Percentiles rank a stretch among this genome's conserved stretches.
phyloP scores from a whole-genome alignment of 148 eudicot genomes.

The Silene latifolia region DNA sequence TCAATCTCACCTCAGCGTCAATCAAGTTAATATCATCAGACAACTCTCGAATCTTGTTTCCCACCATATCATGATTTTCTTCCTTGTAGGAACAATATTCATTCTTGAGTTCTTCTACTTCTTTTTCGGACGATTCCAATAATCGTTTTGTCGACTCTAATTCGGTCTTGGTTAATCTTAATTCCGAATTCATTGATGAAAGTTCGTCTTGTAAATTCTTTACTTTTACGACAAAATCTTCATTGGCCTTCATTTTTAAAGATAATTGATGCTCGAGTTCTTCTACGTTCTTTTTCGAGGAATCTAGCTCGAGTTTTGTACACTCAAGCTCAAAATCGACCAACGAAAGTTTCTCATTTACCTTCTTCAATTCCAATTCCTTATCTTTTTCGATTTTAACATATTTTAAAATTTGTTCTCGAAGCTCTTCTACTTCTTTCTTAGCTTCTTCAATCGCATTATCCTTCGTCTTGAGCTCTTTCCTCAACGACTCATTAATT shows the following conservation, averaged over 20 bases:
- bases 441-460: not conserved
- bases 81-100: conserved; percentile 1
- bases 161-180: too few species aligned
- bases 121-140: not conserved
- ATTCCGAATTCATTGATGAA: not conserved
- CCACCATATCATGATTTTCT: conserved; percentile 2
- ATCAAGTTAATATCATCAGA: conserved; percentile 8
- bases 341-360: conserved; percentile 5
- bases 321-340: conserved; percentile 11
- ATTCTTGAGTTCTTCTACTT: conserved; percentile 8
- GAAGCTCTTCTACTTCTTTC: too few species aligned
- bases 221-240: not conserved
- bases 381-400: not conserved
- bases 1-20: conserved; percentile 10
- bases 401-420: too few species aligned
- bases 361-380: conserved; percentile 19
- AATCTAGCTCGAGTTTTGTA: conserved; percentile 7
- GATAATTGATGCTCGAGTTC: conserved; percentile 9
- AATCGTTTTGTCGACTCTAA: not conserved
- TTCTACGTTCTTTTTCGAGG: not conserved
- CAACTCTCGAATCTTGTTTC: not conserved
- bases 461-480: conserved; percentile 15
- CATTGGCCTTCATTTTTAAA: conserved; percentile 2
- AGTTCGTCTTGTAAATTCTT: conserved; percentile 2
- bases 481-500: conserved; percentile 14